Evolutionary conservation across 2,329 filamentous ascomycete species (phyloP), one percentile per base, ranked within the genome.

Genomic region (Lecanicillium sp.): DNA sequence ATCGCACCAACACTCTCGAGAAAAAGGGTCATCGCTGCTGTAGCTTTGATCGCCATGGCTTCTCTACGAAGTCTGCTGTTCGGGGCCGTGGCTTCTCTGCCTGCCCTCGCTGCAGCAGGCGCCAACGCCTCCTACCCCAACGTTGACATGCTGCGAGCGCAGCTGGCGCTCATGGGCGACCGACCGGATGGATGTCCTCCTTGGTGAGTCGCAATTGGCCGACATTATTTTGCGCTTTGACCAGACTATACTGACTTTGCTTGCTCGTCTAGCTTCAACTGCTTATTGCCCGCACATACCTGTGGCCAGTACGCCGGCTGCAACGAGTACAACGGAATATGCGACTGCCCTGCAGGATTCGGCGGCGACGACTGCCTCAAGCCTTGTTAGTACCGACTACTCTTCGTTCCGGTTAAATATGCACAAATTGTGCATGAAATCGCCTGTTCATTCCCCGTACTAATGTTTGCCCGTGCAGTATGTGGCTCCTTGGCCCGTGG

Each of bases 361-460:
- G 92, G 89, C 43, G 90, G 90, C 42, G 86, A 95, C 53, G 89
- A 96, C 63, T 98, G 92, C 55, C 78, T 94, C 35, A 70, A 85
- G 53, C 92, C 94, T 50, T 66, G 79, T 83, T 64, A 50, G 74
- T 50, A 7, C 22, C 22, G 7, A 25, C n/a, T n/a, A n/a, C n/a
- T n/a, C n/a, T n/a, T n/a, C n/a, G n/a, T n/a, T n/a, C n/a, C n/a
- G n/a, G n/a, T n/a, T n/a, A n/a, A n/a, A n/a, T n/a, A n/a, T n/a
- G n/a, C n/a, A n/a, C n/a, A n/a, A n/a, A n/a, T n/a, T n/a, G n/a
- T n/a, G n/a, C n/a, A n/a, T n/a, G 17, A 34, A 35, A 38, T 31
- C 19, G 29, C 20, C 31, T 28, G 18, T 28, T 14, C 16, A 27
- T 34, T 17, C 12, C 14, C 11, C 9, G 9, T n/a, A 20, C 22